phyloP scores from a whole-genome alignment of 2,329 filamentous ascomycete genomes.

The Myriangium duriaei region DNA sequence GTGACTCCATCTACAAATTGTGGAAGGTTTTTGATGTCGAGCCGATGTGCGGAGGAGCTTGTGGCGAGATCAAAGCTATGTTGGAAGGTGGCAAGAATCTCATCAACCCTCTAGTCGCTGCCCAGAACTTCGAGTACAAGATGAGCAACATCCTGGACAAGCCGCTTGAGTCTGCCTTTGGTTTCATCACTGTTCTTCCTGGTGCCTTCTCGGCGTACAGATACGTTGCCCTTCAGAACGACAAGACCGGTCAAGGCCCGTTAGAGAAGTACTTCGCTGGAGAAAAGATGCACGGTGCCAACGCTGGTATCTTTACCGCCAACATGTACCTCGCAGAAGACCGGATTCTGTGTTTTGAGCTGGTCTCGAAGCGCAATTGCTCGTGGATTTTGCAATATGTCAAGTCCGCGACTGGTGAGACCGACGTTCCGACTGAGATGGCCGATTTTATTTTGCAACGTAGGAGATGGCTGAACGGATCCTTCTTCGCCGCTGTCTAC shows the following conservation, averaged over 20 bases:
- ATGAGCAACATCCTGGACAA: conserved; percentile 99
- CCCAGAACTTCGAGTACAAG: conserved; percentile 99
- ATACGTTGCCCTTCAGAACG: conserved; percentile 87
- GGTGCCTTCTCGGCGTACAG: conserved; percentile 98
- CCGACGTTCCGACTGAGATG: conserved; percentile 88
- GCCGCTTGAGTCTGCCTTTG: conserved; percentile 90
- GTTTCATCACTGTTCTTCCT: conserved; percentile 91
- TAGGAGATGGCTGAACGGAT: conserved; percentile 93
- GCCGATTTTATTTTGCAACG: conserved; percentile 91
- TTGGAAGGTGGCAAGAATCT: conserved; percentile 77
- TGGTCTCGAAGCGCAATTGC: conserved; percentile 93
- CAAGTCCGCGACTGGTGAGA: conserved; percentile 93
- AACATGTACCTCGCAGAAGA: conserved; percentile 99
- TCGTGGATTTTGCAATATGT: conserved; percentile 97
- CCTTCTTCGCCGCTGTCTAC: conserved; percentile 96
- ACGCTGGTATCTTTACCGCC: conserved; percentile 91
- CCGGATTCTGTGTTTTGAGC: conserved; percentile 96
- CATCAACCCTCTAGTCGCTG: conserved; percentile 84
- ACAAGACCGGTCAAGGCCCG: conserved; percentile 85
- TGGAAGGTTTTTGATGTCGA: conserved; percentile 98
- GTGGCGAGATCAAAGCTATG: conserved; percentile 99
- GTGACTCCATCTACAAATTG: conserved; percentile 89
- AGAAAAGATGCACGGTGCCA: conserved; percentile 86
- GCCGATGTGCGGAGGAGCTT: conserved; percentile 93
- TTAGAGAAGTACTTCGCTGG: conserved; percentile 95